Evolutionary conservation across 108 stramenopile species (phyloP).

Genomic region (Cyclotella baltica): DNA sequence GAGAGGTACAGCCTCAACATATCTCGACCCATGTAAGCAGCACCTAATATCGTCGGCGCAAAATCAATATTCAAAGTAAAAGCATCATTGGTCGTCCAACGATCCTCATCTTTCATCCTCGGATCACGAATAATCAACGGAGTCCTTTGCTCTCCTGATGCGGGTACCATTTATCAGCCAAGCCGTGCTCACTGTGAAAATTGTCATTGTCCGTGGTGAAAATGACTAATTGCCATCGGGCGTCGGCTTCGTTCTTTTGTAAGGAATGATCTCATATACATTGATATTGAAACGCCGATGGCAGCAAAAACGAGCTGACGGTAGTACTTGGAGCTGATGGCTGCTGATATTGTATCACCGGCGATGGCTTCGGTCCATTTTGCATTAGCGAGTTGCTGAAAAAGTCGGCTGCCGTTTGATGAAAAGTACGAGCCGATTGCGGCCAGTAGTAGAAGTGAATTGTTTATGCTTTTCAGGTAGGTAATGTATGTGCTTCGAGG

Average conservation of each 20-base stretch:
- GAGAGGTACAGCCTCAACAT: constrained; percentile 69
- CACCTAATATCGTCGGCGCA: constrained; percentile 76
- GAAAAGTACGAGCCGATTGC: constrained; percentile 68
- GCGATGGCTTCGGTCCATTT: constrained; percentile 78
- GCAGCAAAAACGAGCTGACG: constrained; percentile 69
- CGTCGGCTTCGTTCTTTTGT: constrained; percentile 68
- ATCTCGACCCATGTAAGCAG: constrained; percentile 84
- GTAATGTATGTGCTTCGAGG: constrained; percentile 69
- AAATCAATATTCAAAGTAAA: constrained; percentile 83
- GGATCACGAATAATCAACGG: constrained; percentile 85
- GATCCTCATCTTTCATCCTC: constrained; percentile 62
- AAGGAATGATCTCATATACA: constrained; percentile 75
- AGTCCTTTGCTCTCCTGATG: constrained; percentile 77
- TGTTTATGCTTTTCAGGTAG: constrained; percentile 77
- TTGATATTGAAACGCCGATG: constrained; percentile 68
- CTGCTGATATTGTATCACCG: constrained; percentile 54
- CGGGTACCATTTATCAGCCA: constrained; percentile 63
- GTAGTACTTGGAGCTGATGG: constrained; percentile 63
- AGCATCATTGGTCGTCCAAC: constrained; percentile 66
- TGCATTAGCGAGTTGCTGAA: constrained; percentile 82
- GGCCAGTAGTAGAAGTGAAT: constrained; percentile 66
- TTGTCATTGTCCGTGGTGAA: constrained; percentile 72
- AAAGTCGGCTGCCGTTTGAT: constrained; percentile 79
- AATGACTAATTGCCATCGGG: constrained; percentile 57
- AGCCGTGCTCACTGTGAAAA: constrained; percentile 67